Evolutionary conservation across 768 basidiomycete species (phyloP), one percentile per base, ranked within the genome.

Genomic region (Infundibulicybe gibba): DNA sequence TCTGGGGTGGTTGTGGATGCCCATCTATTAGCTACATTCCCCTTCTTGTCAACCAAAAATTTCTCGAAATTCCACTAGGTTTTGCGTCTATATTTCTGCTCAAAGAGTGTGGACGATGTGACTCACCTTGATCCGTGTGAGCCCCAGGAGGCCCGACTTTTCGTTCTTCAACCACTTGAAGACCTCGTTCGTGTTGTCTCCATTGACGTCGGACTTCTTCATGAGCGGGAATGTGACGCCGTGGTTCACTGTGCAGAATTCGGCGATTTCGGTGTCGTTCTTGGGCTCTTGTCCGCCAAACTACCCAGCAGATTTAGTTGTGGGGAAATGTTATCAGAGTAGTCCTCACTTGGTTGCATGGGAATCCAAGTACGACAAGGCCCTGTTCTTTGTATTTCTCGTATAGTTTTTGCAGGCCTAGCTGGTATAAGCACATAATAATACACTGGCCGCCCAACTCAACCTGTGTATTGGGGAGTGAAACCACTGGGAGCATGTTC

Each of bases 161-260:
- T 90, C 71, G 20, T 71, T 68, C 72, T 97, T 95, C 53, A 95
- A 75, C 80, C 82, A 94, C 49, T 86, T 78, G 74, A 77, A 94
- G 0, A 93, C 86, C 54, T 87, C 79, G 66, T 93, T 93, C 49
- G 88, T 81, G 53, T 76, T 69, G 54, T 86, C 81, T 3, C 94
- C 94, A 62, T 97, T 97, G 34, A 97, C 94, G 43, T 97, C 90
- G 15, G 87, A 87, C 69, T 95, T 97, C 70, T 83, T 87, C 84
- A 90, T 89, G 42, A 97, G 67, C 10, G 90, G 90, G 74, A 95
- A 95, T 6, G 80, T 81, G 20, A 97, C 93, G 14, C 90, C 90
- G 61, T 94, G 84, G 71, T 94, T 95, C 51, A 81, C 58, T 43
- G 78, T 69, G 69, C 90, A 92, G 65, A 87, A 89, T 58, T 81